phyloP scores from a whole-genome alignment of 192 early-diverging fungal genomes.

The Ramicandelaber brevisporus region DNA sequence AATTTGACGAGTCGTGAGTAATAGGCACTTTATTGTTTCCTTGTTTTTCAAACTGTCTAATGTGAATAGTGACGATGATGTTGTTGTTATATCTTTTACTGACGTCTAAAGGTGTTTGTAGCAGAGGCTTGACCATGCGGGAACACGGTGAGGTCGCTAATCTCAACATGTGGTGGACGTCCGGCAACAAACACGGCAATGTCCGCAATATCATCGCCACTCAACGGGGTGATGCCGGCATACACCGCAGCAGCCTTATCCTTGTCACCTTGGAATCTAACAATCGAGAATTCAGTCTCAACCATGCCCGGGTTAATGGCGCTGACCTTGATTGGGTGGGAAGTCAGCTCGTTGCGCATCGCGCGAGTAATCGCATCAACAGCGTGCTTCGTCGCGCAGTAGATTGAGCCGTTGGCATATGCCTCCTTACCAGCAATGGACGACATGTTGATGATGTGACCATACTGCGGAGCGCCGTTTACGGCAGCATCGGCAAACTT shows the following conservation, averaged over 20 bases:
- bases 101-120: no score
- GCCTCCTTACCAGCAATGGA: slow-evolving; percentile 37
- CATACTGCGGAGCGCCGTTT: slow-evolving; percentile 23
- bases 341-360: slow-evolving; percentile 46
- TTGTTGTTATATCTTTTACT: no score
- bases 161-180: slow-evolving; percentile 2
- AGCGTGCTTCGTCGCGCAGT: slow-evolving; percentile 63
- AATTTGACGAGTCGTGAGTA: no score
- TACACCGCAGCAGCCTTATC: slow-evolving; percentile 44
- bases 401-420: slow-evolving; percentile 49
- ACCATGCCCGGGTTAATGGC: slow-evolving; percentile 63
- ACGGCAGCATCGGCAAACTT: no score
- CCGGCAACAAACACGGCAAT: background rate
- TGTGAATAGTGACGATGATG: no score
- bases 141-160: background rate
- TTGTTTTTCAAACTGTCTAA: no score
- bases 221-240: slow-evolving; percentile 24
- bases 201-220: background rate
- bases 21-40: no score
- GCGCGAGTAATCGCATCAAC: slow-evolving; percentile 56
- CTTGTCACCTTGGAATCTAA: slow-evolving; percentile 46
- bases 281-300: slow-evolving; percentile 73
- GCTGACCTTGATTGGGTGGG: slow-evolving; percentile 42
- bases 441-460: slow-evolving; percentile 68
- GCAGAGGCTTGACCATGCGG: slow-evolving; percentile 3